phyloP scores from a whole-genome alignment of 768 basidiomycete genomes.

The Terana coerulea region DNA sequence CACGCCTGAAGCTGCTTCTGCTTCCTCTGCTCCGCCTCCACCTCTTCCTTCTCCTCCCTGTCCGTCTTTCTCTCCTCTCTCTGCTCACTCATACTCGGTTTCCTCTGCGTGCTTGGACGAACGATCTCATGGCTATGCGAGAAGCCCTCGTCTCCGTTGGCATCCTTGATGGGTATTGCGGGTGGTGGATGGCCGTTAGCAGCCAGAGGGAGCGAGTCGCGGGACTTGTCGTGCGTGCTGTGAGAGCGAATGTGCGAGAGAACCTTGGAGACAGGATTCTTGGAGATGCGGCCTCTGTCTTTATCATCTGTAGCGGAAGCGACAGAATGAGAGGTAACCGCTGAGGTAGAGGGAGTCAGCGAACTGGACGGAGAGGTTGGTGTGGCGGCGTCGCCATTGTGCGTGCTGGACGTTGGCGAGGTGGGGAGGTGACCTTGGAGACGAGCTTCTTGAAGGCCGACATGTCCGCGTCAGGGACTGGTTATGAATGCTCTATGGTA shows the following conservation, averaged over 20 bases:
- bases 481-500: too few relatives aligned
- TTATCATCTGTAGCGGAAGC: neutral
- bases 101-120: slow-evolving; percentile 9
- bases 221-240: neutral
- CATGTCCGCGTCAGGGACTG: too few relatives aligned
- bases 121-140: neutral
- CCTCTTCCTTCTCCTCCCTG: slow-evolving; percentile 20
- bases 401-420: slow-evolving; percentile 11
- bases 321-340: neutral
- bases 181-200: neutral
- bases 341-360: neutral
- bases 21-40: slow-evolving; percentile 15
- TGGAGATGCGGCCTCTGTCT: neutral
- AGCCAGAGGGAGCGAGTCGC: neutral
- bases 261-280: neutral
- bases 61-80: slow-evolving; percentile 20
- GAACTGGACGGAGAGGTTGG: neutral
- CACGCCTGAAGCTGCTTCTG: slow-evolving; percentile 17
- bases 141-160: neutral
- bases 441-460: slow-evolving; percentile 19
- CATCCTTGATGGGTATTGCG: neutral
- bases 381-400: slow-evolving; percentile 13
- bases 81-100: slow-evolving; percentile 21
- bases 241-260: slow-evolving; percentile 6
- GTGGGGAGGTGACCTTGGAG: slow-evolving; percentile 17